Conservation (phyloP, 768 basidiomycete genomes). For the Epithele typhae region DNA sequence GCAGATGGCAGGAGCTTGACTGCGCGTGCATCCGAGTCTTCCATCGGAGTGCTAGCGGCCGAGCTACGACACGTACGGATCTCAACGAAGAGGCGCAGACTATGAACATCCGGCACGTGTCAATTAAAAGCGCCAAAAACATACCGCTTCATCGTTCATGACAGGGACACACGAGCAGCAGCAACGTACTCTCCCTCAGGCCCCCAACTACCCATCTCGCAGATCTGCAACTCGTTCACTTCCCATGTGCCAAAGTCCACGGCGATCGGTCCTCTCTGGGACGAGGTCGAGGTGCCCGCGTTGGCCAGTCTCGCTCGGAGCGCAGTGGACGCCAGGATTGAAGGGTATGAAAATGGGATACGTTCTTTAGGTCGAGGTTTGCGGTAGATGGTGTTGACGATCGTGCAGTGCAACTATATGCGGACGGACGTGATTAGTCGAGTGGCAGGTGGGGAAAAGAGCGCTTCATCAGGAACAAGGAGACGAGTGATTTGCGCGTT, state of each 20-base stretch:
- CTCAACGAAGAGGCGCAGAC: too few species aligned
- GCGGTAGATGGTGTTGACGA: slow-evolving; percentile 34
- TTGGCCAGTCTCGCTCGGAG: not conserved
- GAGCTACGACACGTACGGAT: too few species aligned
- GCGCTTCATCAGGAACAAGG: too few species aligned
- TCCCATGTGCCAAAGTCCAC: slow-evolving; percentile 51
- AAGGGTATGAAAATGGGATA: slow-evolving; percentile 39
- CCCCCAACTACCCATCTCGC: slow-evolving; percentile 67
- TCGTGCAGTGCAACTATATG: slow-evolving; percentile 28
- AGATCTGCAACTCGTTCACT: slow-evolving; percentile 58
- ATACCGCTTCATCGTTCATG: too few species aligned
- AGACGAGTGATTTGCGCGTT: too few species aligned
- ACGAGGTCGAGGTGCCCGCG: not conserved
- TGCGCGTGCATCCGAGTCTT: too few species aligned
- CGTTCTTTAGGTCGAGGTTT: slow-evolving; percentile 26
- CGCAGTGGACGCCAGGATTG: slow-evolving; percentile 29
- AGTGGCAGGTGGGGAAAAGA: not conserved
- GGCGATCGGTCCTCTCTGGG: slow-evolving; percentile 17
- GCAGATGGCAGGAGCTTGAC: too few species aligned
- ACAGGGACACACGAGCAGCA: slow-evolving; percentile 17
- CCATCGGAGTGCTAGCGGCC: too few species aligned
- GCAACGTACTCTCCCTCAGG: slow-evolving; percentile 56
- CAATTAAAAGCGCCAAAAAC: too few species aligned
- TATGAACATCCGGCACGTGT: too few species aligned
- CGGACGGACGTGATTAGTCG: not conserved